Conservation (phyloP, 495 filamentous ascomycete species). For the Hypoxylon lenormandii region DNA sequence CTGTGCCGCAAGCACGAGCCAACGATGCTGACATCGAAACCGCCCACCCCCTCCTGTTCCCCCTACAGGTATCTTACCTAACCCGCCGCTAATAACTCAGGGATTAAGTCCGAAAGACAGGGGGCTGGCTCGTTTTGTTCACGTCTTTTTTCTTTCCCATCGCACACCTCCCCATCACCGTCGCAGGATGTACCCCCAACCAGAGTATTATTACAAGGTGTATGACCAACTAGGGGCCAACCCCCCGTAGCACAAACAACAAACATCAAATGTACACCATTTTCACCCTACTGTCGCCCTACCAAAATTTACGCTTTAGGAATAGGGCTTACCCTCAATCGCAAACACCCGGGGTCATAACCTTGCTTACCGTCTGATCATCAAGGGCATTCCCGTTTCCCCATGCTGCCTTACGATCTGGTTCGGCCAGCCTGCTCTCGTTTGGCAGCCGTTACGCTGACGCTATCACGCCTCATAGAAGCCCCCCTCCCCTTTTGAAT, state of each 20-base stretch:
- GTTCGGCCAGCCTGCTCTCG: slow-evolving; percentile 12
- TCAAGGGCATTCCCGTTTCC: slow-evolving; percentile 39
- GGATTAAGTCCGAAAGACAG: slow-evolving; percentile 25
- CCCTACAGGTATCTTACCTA: slow-evolving; percentile 41
- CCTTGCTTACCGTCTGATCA: slow-evolving; percentile 40
- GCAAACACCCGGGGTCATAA: slow-evolving; percentile 36
- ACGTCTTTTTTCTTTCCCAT: slow-evolving; percentile 22
- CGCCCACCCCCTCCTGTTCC: slow-evolving; percentile 31
- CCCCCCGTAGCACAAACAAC: slow-evolving; percentile 28
- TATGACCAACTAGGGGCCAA: slow-evolving; percentile 8
- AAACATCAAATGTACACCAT: slow-evolving; percentile 36
- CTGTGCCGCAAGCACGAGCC: slow-evolving; percentile 36
- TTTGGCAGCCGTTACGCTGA: slow-evolving; percentile 15
- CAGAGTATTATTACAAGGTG: slow-evolving; percentile 32
- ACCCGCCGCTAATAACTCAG: slow-evolving; percentile 42
- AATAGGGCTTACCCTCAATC: slow-evolving; percentile 43
- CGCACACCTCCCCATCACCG: slow-evolving; percentile 29
- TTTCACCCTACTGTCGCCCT: slow-evolving; percentile 10
- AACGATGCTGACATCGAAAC: slow-evolving; percentile 33
- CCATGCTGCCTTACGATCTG: slow-evolving; percentile 34
- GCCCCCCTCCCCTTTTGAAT: neutral
- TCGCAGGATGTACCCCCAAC: slow-evolving; percentile 38
- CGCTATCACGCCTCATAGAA: slow-evolving; percentile 15
- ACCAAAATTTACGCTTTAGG: slow-evolving; percentile 30
- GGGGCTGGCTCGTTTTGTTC: slow-evolving; percentile 12